These are phyloP conservation scores for Pseudogymnoascus sp. DNA, from an alignment of 2,329 filamentous ascomycete species.

Conservation along the genomic window DNA sequence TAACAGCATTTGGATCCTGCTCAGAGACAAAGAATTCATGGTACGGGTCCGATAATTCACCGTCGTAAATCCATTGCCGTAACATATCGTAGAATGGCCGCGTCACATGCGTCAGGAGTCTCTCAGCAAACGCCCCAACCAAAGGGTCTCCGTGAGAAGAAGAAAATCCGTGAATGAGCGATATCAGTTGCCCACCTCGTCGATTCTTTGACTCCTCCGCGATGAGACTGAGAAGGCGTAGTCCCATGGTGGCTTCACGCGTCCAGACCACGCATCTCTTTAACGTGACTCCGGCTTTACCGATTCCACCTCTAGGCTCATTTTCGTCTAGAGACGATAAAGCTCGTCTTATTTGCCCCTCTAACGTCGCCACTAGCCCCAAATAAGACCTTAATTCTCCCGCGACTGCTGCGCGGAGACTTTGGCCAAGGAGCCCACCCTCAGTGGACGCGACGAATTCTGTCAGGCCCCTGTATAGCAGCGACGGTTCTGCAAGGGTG, in stretches of 20 bases:
- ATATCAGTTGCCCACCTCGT: slow-evolving; percentile 86
- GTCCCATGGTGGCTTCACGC: slow-evolving; percentile 88
- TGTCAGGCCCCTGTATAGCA: slow-evolving; percentile 78
- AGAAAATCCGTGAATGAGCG: slow-evolving; percentile 86
- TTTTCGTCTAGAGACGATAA: slow-evolving; percentile 65
- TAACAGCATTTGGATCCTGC: slow-evolving; percentile 50
- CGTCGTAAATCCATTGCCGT: slow-evolving; percentile 95
- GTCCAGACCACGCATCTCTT: slow-evolving; percentile 98
- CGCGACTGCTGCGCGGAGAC: slow-evolving; percentile 77
- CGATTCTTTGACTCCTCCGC: slow-evolving; percentile 81
- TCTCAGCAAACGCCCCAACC: slow-evolving; percentile 86
- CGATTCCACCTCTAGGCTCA: slow-evolving; percentile 61
- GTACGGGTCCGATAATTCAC: slow-evolving; percentile 93
- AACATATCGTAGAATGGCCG: slow-evolving; percentile 95
- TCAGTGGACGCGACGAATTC: slow-evolving; percentile 75
- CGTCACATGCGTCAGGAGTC: slow-evolving; percentile 78
- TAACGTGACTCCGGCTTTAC: slow-evolving; percentile 83
- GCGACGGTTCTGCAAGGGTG: slow-evolving; percentile 81
- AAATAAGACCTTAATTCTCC: slow-evolving; percentile 84
- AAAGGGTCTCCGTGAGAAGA: slow-evolving; percentile 93
- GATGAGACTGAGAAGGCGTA: slow-evolving; percentile 88
- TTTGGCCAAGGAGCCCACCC: slow-evolving; percentile 83
- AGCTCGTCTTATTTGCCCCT: slow-evolving; percentile 83
- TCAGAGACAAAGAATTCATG: slow-evolving; percentile 92
- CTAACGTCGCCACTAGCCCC: slow-evolving; percentile 81